Evolutionary conservation across 2,329 filamentous ascomycete species (phyloP), one percentile per base, ranked within the genome.

Genomic region (Colletotrichum tropicale): DNA sequence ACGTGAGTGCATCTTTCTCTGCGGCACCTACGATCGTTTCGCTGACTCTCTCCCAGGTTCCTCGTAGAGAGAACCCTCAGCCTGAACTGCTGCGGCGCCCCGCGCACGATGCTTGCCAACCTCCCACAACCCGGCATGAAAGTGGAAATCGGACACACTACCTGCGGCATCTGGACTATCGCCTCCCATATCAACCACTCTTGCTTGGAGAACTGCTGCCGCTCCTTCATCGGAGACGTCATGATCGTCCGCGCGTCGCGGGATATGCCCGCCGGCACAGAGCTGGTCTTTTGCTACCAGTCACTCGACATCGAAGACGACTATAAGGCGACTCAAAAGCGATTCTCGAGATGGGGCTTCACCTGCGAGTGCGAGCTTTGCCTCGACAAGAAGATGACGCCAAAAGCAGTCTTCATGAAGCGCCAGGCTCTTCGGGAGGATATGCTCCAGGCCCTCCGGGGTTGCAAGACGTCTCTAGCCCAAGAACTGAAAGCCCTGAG

Each of bases 151-250:
- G 34, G 30, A 3, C 78, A 78, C 60, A 71, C 76, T 48, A 85
- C 82, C 15, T 82, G 76, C 36, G 89, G 89, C 1, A 71, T 91
- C 15, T 92, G 89, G 89, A 72, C 82, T 4, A 74, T 83, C 2
- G 87, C 88, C 5, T 89, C 89, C 0, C 83, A 84, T 70, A 86
- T 90, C 77, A 92, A 92, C 73, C 90, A 92, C 76, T 85, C 84
- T 13, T 92, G 90, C 79, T 21, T 85, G 6, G 79, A 80, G 12
- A 92, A 91, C 77, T 86, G 85, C 21, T 75, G 73, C 0, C 87
- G 87, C 18, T 80, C 85, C 1, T 91, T 90, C 78, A 89, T 91
- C 48, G 89, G 90, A 4, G 89, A 92, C 77, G 85, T 92, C 83
- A 83, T 86, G 76, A 84, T 91, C 9, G 66, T 91, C 26, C 87